Conservation (phyloP, 1,284 basidiomycete species). For the Stereum hirsutum region DNA sequence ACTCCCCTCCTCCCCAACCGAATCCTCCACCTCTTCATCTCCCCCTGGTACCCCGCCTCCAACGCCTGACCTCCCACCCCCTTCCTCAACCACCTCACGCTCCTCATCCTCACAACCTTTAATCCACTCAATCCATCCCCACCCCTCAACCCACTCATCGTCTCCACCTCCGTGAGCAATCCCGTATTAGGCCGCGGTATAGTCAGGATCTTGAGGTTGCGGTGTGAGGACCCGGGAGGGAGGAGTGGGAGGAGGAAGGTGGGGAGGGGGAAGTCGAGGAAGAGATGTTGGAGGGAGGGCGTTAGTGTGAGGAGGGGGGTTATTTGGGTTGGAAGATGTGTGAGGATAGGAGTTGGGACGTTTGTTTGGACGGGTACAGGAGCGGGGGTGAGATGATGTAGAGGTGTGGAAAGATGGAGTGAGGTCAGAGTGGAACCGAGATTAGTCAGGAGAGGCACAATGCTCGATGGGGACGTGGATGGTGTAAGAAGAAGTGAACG, state of each 20-base stretch:
- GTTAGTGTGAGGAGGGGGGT: too few species aligned
- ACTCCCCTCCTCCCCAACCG: constrained; percentile 47
- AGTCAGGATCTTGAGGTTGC: constrained; percentile 57
- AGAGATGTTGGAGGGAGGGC: constrained; percentile 58
- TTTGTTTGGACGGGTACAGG: constrained; percentile 48
- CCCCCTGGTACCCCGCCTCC: constrained; percentile 67
- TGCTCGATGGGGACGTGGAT: constrained; percentile 57
- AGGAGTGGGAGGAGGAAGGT: constrained; percentile 30
- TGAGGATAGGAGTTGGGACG: constrained; percentile 35
- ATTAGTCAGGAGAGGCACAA: constrained; percentile 48
- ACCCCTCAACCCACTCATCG: constrained; percentile 43
- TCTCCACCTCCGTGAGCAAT: constrained; percentile 45
- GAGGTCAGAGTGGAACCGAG: constrained; percentile 58
- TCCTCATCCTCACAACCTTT: constrained; percentile 46
- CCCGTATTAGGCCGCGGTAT: constrained; percentile 57
- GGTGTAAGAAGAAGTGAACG: constrained; percentile 46
- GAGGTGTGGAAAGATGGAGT: constrained; percentile 59
- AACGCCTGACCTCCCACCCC: constrained; percentile 56
- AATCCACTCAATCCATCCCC: constrained; percentile 49
- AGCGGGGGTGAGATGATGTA: constrained; percentile 69
- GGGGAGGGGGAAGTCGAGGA: constrained; percentile 58
- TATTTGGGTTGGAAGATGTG: constrained; percentile 57
- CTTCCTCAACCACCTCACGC: constrained; percentile 60
- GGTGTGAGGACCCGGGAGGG: constrained; percentile 18
- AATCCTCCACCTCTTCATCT: constrained; percentile 63